Evolutionary conservation across 1,284 basidiomycete species (phyloP), one percentile per base, ranked within the genome.

Genomic region (Trametes polyzona): DNA sequence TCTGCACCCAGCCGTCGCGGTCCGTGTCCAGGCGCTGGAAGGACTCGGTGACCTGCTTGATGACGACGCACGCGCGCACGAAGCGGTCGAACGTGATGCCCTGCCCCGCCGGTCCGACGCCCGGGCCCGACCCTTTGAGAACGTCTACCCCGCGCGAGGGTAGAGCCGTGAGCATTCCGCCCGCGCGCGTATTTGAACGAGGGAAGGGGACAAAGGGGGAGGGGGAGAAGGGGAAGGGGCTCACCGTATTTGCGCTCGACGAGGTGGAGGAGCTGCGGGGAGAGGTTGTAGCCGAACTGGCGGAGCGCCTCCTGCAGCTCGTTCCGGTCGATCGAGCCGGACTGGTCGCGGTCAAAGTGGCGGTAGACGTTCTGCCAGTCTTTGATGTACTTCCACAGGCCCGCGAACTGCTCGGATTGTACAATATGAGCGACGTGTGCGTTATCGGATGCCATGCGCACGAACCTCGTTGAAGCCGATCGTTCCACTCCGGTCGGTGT

Each of bases 41-140:
- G 30, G 83, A 73, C 73, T 92, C 90, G 40, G 82, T 84, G 64
- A 90, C 77, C 69, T 89, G 87, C 76, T 90, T 92, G 62, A 92
- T 81, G 3, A 84, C 88, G 55, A 93, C 90, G 63, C 91, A 93
- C 23, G 88, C 88, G 53, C 90, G 83, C 37, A 93, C 86, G 75
- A 92, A 93, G 60, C 90, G 86, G 71, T 92, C 90, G 67, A 92
- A 92, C 12, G 85, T 83, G 74, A 92, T 90, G 0, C 87, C 88
- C 11, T 35, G 17, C 2, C 79, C 74, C 12, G 74, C 62, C 8
- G 71, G 59, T 14, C 60, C 63, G n/a, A 55, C 49, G 11, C 51
- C 26, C 10, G 77, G 67, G 21, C 75, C 73, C 17, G 78, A 71
- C 39, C 82, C 85, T 88, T 81, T 78, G 37, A 55, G 44, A 62